Evolutionary conservation across 805 yeast genomes (phyloP).

Genomic region (Saccharomycopsis amapae): DNA sequence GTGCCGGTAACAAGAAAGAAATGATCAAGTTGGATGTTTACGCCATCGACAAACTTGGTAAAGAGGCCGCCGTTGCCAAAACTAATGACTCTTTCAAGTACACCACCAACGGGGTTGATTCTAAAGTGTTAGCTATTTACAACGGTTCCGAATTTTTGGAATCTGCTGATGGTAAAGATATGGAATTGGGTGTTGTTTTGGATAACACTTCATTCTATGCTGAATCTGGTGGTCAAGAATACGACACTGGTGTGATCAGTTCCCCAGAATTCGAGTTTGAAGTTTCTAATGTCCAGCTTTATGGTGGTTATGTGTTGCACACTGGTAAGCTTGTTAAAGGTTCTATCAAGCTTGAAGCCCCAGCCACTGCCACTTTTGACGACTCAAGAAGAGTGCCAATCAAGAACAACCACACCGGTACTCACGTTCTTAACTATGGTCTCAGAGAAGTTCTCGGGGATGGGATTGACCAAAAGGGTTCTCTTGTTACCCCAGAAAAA

Average conservation of each 20-base stretch:
- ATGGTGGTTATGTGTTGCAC: conserved; percentile 93
- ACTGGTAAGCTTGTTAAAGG: conserved; percentile 60
- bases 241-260: conserved; percentile 63
- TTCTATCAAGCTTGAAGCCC: conserved; percentile 53
- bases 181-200: conserved; percentile 65
- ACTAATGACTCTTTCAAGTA: conserved; percentile 83
- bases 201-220: conserved; percentile 95
- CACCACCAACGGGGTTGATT: conserved; percentile 58
- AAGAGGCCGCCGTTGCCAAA: conserved; percentile 53
- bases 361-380: conserved; percentile 79
- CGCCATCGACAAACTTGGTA: conserved; percentile 64
- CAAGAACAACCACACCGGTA: conserved; percentile 97
- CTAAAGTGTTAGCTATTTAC: conserved; percentile 65
- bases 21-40: conserved; percentile 86
- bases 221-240: conserved; percentile 99
- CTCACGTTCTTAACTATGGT: conserved; percentile 88
- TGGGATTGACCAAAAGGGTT: conserved; percentile 91
- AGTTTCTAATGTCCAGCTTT: conserved; percentile 85
- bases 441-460: conserved; percentile 81
- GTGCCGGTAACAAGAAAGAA: conserved; percentile 49
- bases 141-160: conserved; percentile 58
- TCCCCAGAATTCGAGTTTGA: conserved; percentile 75
- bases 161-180: conserved; percentile 32
- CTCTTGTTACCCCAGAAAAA: conserved; percentile 91
- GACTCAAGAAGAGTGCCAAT: conserved; percentile 94